Base-by-base conservation (phyloP, 371 early-diverging fungal species). In the Rhizopus arrhizus region DNA sequence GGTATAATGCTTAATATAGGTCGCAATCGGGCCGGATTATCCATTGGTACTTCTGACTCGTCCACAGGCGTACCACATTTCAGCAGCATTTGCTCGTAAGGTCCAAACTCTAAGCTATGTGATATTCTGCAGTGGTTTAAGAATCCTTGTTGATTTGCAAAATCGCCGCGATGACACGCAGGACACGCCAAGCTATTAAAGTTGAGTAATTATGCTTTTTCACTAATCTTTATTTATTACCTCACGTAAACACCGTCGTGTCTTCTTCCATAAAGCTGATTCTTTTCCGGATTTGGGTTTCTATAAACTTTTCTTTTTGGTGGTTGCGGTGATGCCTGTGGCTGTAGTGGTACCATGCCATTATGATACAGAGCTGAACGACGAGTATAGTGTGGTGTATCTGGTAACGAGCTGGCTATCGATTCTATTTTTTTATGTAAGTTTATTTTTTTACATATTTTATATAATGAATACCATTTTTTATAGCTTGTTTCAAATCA, bases 141-240 rank as follows among this genome's bases (percentile, higher is more conserved):
- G 63, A 94, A 91, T 1, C 92, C 92, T 64, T 88, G 91, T 36
- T 85, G 78, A 61, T 84, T 89, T 12, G 80, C 78, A 72, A 94
- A 92, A 50, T 88, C 83, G 16, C 82, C 80, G 28, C 84, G 71
- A 12, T 81, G 75, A 61, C 86, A 85, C 2, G 59, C 70, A 51
- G 86, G 86, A 68, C 86, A 85, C 3, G 79, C 75, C 51, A 85
- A 59, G 34, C 84, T 84, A 53, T 41, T 11, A 22, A 22, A 22
- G 22, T 22, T 22, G 22, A 22, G 22, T 22, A 0, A 22, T 22
- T 22, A 22, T 22, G 22, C 22, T 22, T 22, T 22, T 22, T 22
- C 22, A 22, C 22, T 22, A 22, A 22, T 22, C 5, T 40, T 2
- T 32, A 42, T 11, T 22, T n/a, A 51, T 61, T 74, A 85, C 87